Conservation (phyloP, 1,284 basidiomycete genomes). For the Tilletiaria anomala region DNA sequence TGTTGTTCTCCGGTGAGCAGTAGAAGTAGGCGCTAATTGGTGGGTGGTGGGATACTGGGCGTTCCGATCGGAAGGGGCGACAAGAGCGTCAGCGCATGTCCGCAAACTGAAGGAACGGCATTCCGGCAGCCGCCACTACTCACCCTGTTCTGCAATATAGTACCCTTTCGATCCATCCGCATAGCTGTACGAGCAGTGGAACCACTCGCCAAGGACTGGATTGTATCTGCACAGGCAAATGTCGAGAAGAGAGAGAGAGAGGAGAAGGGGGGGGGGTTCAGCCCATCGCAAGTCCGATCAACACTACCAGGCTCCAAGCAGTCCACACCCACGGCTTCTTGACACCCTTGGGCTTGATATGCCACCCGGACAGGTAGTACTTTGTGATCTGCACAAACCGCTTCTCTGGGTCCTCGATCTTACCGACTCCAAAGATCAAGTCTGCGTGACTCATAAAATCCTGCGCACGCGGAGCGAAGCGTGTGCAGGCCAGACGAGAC, state of each 20-base stretch:
- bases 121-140: conserved; percentile 23
- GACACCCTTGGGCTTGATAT: conserved; percentile 97
- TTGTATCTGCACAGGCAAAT: conserved; percentile 58
- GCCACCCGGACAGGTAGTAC: conserved; percentile 98
- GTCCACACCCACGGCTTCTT: conserved; percentile 72
- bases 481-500: not conserved
- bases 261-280: not conserved
- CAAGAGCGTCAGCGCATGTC: too few species aligned
- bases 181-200: conserved; percentile 89
- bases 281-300: conserved; percentile 29
- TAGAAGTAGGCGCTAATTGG: conserved; percentile 96
- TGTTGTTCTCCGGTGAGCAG: conserved; percentile 71
- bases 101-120: not conserved
- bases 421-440: conserved; percentile 82
- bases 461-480: conserved; percentile 3
- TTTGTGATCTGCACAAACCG: conserved; percentile 79
- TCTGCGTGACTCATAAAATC: conserved; percentile 99
- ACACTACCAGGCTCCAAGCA: too few species aligned
- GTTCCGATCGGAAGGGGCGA: not conserved
- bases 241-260: not conserved
- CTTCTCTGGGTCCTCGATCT: conserved; percentile 65
- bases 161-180: conserved; percentile 77
- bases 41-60: conserved; percentile 72
- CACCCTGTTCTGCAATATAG: conserved; percentile 93
- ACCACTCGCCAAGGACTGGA: conserved; percentile 92